Evolutionary conservation across 75 land plant genomes (phyloP), one percentile per base, ranked within the genome.

Genomic region (Selaginella moellendorffii): DNA sequence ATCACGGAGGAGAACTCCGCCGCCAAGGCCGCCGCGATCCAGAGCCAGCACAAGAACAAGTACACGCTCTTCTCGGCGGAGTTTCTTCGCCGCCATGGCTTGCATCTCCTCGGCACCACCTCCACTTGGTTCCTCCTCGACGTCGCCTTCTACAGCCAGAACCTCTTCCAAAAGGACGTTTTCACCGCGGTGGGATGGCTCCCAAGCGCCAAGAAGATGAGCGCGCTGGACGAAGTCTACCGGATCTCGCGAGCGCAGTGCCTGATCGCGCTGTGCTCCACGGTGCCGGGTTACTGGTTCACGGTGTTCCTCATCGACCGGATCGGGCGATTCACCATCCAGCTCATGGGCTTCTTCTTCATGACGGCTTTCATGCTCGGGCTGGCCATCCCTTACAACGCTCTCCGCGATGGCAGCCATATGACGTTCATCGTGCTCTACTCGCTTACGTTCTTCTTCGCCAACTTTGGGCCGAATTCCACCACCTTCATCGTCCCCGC

Each of bases 401-500:
- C 52, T 17, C 69, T 58, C 19, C 46, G 72, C 19, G 72, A 68
- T 54, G 22, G 24, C 30, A 0, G 65, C 8, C 1, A n/a, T n/a
- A n/a, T n/a, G n/a, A n/a, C n/a, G n/a, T n/a, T n/a, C 31, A 27
- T 22, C 54, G 65, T n/a, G n/a, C n/a, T n/a, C n/a, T n/a, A n/a
- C n/a, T n/a, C n/a, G n/a, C n/a, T n/a, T n/a, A n/a, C n/a, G n/a
- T n/a, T n/a, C n/a, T n/a, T n/a, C n/a, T n/a, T n/a, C n/a, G n/a
- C n/a, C n/a, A n/a, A n/a, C n/a, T n/a, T n/a, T n/a, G n/a, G n/a
- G n/a, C n/a, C n/a, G n/a, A n/a, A n/a, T n/a, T n/a, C n/a, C n/a
- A n/a, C 76, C 26, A 79, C 80, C 18, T 77, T 77, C 68, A 68
- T 79, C 53, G 80, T 79, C 28, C 80, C 81, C 51, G 80, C 81